These are phyloP conservation scores for Trichomonascaceae sp. DNA, from an alignment of 1,139 yeast species.

Conservation along the genomic window DNA sequence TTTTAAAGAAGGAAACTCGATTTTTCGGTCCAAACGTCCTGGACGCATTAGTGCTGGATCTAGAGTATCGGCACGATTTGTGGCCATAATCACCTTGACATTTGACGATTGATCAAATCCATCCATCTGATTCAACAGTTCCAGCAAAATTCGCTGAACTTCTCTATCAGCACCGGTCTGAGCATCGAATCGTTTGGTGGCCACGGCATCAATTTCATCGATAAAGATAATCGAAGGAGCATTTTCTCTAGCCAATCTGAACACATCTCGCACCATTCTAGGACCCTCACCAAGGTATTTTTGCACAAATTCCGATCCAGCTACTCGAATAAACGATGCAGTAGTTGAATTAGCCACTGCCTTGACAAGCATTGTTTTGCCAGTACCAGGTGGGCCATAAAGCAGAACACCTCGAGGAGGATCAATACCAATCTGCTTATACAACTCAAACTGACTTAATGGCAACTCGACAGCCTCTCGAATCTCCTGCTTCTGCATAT, in stretches of 20 bases:
- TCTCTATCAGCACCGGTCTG: slow-evolving; percentile 99
- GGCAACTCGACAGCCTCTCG: slow-evolving; percentile 98
- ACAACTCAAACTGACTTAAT: slow-evolving; percentile 89
- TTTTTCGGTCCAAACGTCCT: slow-evolving; percentile 96
- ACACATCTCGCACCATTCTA: slow-evolving; percentile 98
- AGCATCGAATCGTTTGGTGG: slow-evolving; percentile 98
- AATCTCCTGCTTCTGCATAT: slow-evolving; percentile 98
- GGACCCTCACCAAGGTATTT: slow-evolving; percentile 99
- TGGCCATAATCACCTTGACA: slow-evolving; percentile 98
- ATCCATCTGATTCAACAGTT: slow-evolving; percentile 96
- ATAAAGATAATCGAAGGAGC: slow-evolving; percentile 94
- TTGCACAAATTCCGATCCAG: slow-evolving; percentile 97
- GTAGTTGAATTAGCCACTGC: slow-evolving; percentile 97
- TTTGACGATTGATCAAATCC: slow-evolving; percentile 95
- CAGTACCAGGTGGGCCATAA: slow-evolving; percentile 99
- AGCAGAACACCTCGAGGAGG: slow-evolving; percentile 97
- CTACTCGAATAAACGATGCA: slow-evolving; percentile 92
- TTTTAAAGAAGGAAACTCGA: slow-evolving; percentile 90
- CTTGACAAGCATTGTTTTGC: slow-evolving; percentile 97
- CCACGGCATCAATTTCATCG: slow-evolving; percentile 98
- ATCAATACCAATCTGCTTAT: slow-evolving; percentile 96
- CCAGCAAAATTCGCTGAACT: slow-evolving; percentile 95
- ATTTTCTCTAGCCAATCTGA: slow-evolving; percentile 93
- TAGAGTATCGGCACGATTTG: slow-evolving; percentile 94
- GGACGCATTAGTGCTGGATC: slow-evolving; percentile 98